A percentile compares a stretch with the other conserved stretches of the same genome.
Conservation (phyloP, 2,329 filamentous ascomycete genomes). For the Pseudogymnoascus sp. region DNA sequence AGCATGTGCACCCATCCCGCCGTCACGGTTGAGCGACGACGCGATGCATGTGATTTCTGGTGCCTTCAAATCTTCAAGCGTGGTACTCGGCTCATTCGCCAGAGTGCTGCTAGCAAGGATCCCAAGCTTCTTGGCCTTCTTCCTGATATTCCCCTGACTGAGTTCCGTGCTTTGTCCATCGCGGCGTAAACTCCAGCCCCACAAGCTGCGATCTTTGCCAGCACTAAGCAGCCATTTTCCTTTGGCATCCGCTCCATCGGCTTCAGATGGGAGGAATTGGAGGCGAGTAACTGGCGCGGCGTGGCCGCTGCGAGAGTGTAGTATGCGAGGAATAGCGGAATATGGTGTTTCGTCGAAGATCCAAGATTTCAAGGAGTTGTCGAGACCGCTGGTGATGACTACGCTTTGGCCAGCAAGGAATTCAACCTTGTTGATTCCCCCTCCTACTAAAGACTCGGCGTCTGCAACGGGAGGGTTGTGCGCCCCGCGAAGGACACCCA, state of each 20-base stretch:
- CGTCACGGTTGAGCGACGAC: conserved; percentile 85
- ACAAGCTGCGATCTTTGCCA: conserved; percentile 81
- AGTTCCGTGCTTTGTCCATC: conserved; percentile 91
- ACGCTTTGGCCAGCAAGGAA: conserved; percentile 86
- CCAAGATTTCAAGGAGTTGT: conserved; percentile 93
- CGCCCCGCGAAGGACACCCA: conserved; percentile 77
- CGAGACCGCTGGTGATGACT: conserved; percentile 78
- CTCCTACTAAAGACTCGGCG: conserved; percentile 45
- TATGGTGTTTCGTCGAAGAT: conserved; percentile 92
- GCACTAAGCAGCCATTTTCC: conserved; percentile 94
- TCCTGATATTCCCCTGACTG: conserved; percentile 80
- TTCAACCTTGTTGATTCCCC: conserved; percentile 78
- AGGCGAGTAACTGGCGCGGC: conserved; percentile 76
- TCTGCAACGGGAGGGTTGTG: conserved; percentile 64
- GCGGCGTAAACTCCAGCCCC: conserved; percentile 90
- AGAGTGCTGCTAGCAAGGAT: conserved; percentile 51
- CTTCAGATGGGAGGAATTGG: conserved; percentile 76
- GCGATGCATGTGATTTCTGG: conserved; percentile 88
- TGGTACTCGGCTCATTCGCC: conserved; percentile 51
- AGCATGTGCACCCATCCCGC: conserved; percentile 78
- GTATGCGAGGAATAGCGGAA: conserved; percentile 71
- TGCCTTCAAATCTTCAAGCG: conserved; percentile 71
- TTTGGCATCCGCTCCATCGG: conserved; percentile 77
- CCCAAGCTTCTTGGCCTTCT: conserved; percentile 83
- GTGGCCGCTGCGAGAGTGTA: conserved; percentile 83